Conservation (phyloP, 2,329 filamentous ascomycete species). For the Calonectria pseudoturangicola region DNA sequence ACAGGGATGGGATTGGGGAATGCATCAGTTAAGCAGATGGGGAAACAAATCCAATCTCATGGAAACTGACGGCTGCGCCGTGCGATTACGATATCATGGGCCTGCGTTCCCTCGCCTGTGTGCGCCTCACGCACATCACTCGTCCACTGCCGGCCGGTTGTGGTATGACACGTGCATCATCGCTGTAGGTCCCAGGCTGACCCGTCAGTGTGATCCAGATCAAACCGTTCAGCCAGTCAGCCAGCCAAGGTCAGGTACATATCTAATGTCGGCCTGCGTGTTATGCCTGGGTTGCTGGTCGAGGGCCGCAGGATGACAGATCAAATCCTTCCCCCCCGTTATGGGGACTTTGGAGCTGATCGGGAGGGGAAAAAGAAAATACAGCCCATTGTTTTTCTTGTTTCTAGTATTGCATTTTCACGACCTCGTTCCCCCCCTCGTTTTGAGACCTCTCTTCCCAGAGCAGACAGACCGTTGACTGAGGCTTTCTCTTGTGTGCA, state of each 20-base stretch:
- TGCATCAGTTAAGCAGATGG: slow-evolving; percentile 14
- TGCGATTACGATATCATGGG: slow-evolving; percentile 36
- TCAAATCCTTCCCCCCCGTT: slow-evolving; percentile 14
- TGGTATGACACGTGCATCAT: slow-evolving; percentile 60
- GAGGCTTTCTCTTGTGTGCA: slow-evolving; percentile 13
- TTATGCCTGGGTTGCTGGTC: slow-evolving; percentile 20
- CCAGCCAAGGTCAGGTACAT: slow-evolving; percentile 17
- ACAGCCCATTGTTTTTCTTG: background rate
- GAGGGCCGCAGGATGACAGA: slow-evolving; percentile 15
- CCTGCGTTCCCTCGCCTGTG: slow-evolving; percentile 31
- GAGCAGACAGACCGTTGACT: slow-evolving; percentile 19
- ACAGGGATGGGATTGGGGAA: slow-evolving; percentile 22
- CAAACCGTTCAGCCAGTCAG: slow-evolving; percentile 17
- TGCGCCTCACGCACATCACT: slow-evolving; percentile 39
- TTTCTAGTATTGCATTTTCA: background rate
- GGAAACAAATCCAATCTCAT: slow-evolving; percentile 31
- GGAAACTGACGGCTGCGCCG: slow-evolving; percentile 32
- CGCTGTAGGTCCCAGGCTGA: slow-evolving; percentile 45
- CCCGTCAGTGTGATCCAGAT: slow-evolving; percentile 34
- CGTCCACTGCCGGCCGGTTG: slow-evolving; percentile 49
- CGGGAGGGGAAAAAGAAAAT: background rate
- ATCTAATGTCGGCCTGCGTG: background rate
- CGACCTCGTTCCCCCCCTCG: background rate
- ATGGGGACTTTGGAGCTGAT: slow-evolving; percentile 15
- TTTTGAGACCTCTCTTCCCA: background rate